Percentiles rank a stretch among this genome's conserved stretches.
These are phyloP conservation scores for Apiospora malaysiana DNA, from an alignment of 2,329 filamentous ascomycete species.

Conservation along the genomic window DNA sequence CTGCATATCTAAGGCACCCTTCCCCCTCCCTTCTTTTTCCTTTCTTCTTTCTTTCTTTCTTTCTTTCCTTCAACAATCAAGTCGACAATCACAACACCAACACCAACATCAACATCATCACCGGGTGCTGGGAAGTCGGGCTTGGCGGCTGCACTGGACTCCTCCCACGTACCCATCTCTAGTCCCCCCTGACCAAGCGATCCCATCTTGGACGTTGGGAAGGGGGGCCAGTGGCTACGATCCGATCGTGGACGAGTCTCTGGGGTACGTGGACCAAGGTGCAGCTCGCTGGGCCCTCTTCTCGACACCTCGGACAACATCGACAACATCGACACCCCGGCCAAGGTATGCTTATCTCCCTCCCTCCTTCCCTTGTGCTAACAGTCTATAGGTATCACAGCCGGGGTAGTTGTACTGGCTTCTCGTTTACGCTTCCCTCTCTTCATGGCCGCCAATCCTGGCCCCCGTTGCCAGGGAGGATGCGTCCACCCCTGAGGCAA, in stretches of 20 bases:
- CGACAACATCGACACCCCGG: background rate
- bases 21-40: background rate
- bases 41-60: background rate
- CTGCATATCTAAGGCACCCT: background rate
- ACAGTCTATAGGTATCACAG: background rate
- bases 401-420: conserved; percentile 11
- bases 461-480: background rate
- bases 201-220: conserved; percentile 2
- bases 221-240: background rate
- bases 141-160: background rate
- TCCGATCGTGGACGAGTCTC: background rate
- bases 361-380: background rate
- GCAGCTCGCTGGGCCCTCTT: background rate
- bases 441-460: background rate
- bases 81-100: too few species aligned
- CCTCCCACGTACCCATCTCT: background rate
- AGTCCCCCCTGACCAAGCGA: background rate
- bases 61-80: background rate
- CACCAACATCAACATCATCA: background rate
- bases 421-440: background rate
- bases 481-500: background rate
- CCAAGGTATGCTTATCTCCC: background rate
- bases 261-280: background rate
- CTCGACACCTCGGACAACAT: background rate
- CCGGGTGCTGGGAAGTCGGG: background rate